Conservation (phyloP, 805 yeast genomes). For the Starmera pachycereana region DNA sequence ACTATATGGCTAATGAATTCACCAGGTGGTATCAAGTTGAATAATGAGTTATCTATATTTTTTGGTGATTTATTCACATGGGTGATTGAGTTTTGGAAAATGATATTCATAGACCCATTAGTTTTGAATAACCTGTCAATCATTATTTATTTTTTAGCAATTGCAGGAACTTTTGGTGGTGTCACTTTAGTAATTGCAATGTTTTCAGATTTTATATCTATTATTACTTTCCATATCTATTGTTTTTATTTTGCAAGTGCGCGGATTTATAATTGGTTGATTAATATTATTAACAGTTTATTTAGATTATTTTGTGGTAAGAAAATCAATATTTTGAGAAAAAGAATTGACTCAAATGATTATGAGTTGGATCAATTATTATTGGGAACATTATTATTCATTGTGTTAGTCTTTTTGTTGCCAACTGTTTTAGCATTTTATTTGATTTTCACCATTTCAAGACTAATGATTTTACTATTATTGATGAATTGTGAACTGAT, state of each 20-base stretch:
- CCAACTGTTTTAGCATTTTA: slow-evolving; percentile 90
- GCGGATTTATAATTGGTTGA: slow-evolving; percentile 67
- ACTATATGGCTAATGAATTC: slow-evolving; percentile 73
- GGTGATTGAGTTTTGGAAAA: slow-evolving; percentile 65
- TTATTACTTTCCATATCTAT: slow-evolving; percentile 61
- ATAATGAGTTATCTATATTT: slow-evolving; percentile 75
- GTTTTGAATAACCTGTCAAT: slow-evolving; percentile 18
- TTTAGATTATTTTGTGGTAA: slow-evolving; percentile 84
- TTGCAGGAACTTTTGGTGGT: slow-evolving; percentile 50
- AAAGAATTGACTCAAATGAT: slow-evolving; percentile 76
- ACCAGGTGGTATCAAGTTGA: slow-evolving; percentile 91
- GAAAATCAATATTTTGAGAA: slow-evolving; percentile 72
- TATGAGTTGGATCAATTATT: slow-evolving; percentile 81
- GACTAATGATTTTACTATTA: slow-evolving; percentile 38
- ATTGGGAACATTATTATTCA: slow-evolving; percentile 81
- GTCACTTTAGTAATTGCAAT: slow-evolving; percentile 61
- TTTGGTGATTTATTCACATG: slow-evolving; percentile 80
- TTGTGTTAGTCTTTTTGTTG: slow-evolving; percentile 61
- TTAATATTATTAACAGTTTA: slow-evolving; percentile 56
- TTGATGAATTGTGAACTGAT: slow-evolving; percentile 46
- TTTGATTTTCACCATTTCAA: slow-evolving; percentile 51
- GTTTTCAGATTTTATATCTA: slow-evolving; percentile 49
- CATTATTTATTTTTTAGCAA: slow-evolving; percentile 28
- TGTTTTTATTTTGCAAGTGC: slow-evolving; percentile 75
- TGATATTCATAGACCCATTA: slow-evolving; percentile 16